phyloP scores from a whole-genome alignment of 2,329 filamentous ascomycete species.

The Didymella glomerata region DNA sequence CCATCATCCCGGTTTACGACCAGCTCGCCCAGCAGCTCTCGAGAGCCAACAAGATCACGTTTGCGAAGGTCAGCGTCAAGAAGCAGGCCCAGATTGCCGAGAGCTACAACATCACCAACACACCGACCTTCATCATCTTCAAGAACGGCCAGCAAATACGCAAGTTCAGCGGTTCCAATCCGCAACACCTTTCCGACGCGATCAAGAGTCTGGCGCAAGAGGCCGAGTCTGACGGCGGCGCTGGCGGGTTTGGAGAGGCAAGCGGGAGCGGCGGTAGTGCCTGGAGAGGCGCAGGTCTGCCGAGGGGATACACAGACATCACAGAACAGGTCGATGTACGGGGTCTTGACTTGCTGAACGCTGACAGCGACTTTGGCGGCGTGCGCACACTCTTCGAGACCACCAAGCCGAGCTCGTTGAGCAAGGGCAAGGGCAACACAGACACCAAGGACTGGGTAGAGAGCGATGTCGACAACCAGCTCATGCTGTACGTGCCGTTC shows the following conservation, averaged over 20 bases:
- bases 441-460: constrained; percentile 83
- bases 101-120: constrained; percentile 76
- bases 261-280: constrained; percentile 56
- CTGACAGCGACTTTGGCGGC: constrained; percentile 76
- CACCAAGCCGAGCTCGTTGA: constrained; percentile 70
- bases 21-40: constrained; percentile 76
- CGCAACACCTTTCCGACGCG: constrained; percentile 72
- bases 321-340: constrained; percentile 81
- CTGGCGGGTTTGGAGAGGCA: constrained; percentile 52
- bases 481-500: constrained; percentile 93
- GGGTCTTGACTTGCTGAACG: constrained; percentile 86
- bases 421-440: constrained; percentile 56
- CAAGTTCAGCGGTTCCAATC: constrained; percentile 78
- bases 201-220: constrained; percentile 76
- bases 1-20: constrained; percentile 84
- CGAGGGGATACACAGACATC: constrained; percentile 83
- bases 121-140: constrained; percentile 89
- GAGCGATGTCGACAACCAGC: constrained; percentile 95
- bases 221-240: constrained; percentile 59
- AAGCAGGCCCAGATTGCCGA: constrained; percentile 75
- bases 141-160: constrained; percentile 73
- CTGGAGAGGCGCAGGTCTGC: constrained; percentile 80
- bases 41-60: constrained; percentile 75
- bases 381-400: constrained; percentile 78
- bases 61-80: constrained; percentile 88